Evolutionary conservation across 2,329 filamentous ascomycete genomes (phyloP).

Genomic region (Diaporthe citriasiana): DNA sequence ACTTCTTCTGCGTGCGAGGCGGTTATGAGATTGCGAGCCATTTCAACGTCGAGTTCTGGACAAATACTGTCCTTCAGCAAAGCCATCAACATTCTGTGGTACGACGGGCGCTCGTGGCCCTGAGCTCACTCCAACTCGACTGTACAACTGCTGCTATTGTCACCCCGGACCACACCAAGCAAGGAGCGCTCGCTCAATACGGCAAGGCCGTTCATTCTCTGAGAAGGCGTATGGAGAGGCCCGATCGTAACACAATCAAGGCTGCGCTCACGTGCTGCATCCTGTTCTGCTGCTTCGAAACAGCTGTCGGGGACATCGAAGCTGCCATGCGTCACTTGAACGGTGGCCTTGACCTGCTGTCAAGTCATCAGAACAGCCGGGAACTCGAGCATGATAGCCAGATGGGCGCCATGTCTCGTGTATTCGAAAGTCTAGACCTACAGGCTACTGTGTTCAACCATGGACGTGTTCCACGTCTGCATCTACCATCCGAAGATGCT

Average conservation of each 20-base stretch:
- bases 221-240: background rate
- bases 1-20: background rate
- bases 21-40: slow-evolving; percentile 1
- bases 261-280: background rate
- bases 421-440: background rate
- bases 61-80: background rate
- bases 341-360: background rate
- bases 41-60: slow-evolving; percentile 20
- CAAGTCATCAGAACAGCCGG: background rate
- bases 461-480: background rate
- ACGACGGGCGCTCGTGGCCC: background rate
- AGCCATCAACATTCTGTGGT: background rate
- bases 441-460: slow-evolving; percentile 2
- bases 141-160: background rate
- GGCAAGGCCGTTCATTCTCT: background rate
- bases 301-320: background rate
- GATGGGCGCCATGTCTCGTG: background rate
- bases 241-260: background rate
- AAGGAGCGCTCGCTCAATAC: background rate
- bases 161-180: background rate
- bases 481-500: background rate
- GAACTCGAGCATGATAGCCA: background rate
- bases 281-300: background rate
- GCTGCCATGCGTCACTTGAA: background rate
- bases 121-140: background rate